These are phyloP conservation scores for Sphagnum fallax DNA, from an alignment of 228 moss, liverwort and hornwort species.

Conservation along the genomic window DNA sequence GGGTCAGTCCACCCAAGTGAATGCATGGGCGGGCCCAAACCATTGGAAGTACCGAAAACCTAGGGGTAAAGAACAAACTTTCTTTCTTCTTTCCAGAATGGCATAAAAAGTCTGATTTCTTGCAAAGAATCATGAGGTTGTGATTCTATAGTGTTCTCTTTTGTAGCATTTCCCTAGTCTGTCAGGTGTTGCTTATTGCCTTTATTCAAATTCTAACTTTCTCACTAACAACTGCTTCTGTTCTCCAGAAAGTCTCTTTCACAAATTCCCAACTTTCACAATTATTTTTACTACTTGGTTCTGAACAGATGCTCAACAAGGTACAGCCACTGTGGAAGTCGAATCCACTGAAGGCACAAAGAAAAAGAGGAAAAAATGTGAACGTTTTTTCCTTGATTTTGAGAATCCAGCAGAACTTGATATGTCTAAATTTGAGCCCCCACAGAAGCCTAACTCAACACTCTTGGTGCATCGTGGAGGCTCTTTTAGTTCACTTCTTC, in stretches of 20 bases:
- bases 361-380: slow-evolving; percentile 51
- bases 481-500: slow-evolving; percentile 47
- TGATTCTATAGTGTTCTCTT: neutral
- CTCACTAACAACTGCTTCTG: too few species aligned
- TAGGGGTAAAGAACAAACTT: slow-evolving; percentile 29
- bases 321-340: slow-evolving; percentile 14
- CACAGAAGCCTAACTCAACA: slow-evolving; percentile 37
- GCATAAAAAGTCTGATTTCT: neutral
- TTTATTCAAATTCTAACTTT: too few species aligned
- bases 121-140: neutral
- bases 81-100: neutral
- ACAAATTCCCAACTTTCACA: too few species aligned
- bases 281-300: too few species aligned
- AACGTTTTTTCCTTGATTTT: slow-evolving; percentile 59
- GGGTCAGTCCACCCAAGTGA: slow-evolving; percentile 47
- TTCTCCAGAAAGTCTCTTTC: too few species aligned
- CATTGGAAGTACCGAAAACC: slow-evolving; percentile 90
- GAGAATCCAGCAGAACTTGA: slow-evolving; percentile 51
- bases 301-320: slow-evolving; percentile 25
- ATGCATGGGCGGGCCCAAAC: slow-evolving; percentile 97
- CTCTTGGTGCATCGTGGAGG: slow-evolving; percentile 41
- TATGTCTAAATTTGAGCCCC: slow-evolving; percentile 38
- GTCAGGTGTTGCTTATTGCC: too few species aligned
- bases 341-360: slow-evolving; percentile 16
- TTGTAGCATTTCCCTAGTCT: too few species aligned